A percentile compares a stretch with the other conserved stretches of the same genome.
Evolutionary conservation across 2,329 filamentous ascomycete genomes (phyloP).

Genomic region (Coniochaeta sp.): DNA sequence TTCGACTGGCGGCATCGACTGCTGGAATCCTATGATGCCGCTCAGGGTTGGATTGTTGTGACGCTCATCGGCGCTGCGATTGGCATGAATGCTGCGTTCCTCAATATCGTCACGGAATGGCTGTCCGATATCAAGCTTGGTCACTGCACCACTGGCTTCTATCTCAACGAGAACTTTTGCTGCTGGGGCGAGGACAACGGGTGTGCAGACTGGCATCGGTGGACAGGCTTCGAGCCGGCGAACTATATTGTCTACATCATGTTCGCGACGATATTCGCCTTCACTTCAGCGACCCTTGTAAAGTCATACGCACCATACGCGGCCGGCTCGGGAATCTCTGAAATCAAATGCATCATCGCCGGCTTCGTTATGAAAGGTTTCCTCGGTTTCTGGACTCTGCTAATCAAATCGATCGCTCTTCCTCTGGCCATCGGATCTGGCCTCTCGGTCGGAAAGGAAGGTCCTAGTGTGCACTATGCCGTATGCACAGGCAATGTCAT

Average conservation of each 20-base stretch:
- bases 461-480: constrained; percentile 97
- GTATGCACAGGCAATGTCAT: constrained; percentile 97
- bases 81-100: constrained; percentile 81
- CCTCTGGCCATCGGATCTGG: constrained; percentile 91
- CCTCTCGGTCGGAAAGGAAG: constrained; percentile 92
- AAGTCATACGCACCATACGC: constrained; percentile 92
- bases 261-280: constrained; percentile 78
- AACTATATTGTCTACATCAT: constrained; percentile 87
- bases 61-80: constrained; percentile 90
- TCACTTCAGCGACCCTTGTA: constrained; percentile 75
- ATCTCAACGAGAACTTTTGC: constrained; percentile 95
- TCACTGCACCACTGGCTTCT: constrained; percentile 93
- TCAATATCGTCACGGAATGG: constrained; percentile 98
- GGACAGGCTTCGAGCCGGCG: constrained; percentile 68
- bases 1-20: constrained; percentile 73
- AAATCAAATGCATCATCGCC: constrained; percentile 99
- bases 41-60: constrained; percentile 96
- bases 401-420: constrained; percentile 89
- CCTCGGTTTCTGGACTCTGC: constrained; percentile 78
- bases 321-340: constrained; percentile 91
- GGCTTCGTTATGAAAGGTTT: constrained; percentile 99
- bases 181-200: constrained; percentile 94
- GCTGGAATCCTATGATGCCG: constrained; percentile 86
- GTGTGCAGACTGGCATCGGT: constrained; percentile 81
- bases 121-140: constrained; percentile 90